phyloP scores from a whole-genome alignment of 371 early-diverging fungal species.

The Quaeritorhiza haematococci region DNA sequence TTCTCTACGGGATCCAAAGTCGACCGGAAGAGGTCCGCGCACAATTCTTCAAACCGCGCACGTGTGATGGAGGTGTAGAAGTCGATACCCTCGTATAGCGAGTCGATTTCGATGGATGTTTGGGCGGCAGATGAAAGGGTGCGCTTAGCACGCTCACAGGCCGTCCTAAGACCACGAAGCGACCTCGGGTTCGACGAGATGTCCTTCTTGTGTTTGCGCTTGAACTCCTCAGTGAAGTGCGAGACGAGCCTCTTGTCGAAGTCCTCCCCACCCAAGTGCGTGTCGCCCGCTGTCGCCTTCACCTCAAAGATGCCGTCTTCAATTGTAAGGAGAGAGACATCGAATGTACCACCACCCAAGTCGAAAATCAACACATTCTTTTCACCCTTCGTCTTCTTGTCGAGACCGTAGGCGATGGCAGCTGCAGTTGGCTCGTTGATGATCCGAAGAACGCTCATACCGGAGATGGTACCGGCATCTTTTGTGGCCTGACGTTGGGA shows the following conservation, averaged over 20 bases:
- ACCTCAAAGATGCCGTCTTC: conserved; percentile 98
- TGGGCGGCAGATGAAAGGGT: conserved; percentile 89
- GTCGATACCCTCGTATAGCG: conserved; percentile 92
- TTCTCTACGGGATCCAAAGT: conserved; percentile 93
- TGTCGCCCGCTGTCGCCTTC: conserved; percentile 95
- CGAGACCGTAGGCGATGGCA: conserved; percentile 97
- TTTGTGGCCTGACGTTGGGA: conserved; percentile 99
- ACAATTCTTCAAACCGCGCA: conserved; percentile 83
- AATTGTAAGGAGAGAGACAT: conserved; percentile 97
- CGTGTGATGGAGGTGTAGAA: conserved; percentile 90
- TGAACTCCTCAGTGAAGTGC: conserved; percentile 79
- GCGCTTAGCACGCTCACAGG: conserved; percentile 98
- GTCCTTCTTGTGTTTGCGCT: conserved; percentile 76
- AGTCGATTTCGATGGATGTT: conserved; percentile 93
- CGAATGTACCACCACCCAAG: conserved; percentile 99
- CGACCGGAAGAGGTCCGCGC: conserved; percentile 75
- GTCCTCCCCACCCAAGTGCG: conserved; percentile 98
- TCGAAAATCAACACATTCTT: conserved; percentile 97
- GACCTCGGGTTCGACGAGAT: conserved; percentile 82
- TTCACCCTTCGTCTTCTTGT: conserved; percentile 87
- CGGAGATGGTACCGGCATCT: conserved; percentile 95
- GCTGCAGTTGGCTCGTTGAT: conserved; percentile 99
- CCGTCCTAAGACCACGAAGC: conserved; percentile 92
- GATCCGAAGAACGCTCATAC: conserved; percentile 93
- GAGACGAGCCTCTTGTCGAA: conserved; percentile 88